Evolutionary conservation across 176 grass and related monocot genomes (phyloP), one percentile per base, ranked within the genome.

Genomic region (Eleusine indica): DNA sequence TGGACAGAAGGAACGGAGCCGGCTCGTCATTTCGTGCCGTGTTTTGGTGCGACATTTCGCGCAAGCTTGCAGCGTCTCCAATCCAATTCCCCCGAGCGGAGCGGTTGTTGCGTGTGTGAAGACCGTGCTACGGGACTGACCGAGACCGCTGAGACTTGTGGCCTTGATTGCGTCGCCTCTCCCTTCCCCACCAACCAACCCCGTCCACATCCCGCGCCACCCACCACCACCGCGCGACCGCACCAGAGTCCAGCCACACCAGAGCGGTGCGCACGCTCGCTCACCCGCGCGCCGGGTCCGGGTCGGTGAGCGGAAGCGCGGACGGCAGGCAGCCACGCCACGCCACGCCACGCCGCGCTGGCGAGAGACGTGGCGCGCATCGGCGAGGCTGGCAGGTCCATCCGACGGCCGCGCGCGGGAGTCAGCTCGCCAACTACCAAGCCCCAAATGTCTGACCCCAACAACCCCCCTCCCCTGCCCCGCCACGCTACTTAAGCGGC

Each of bases 401-500:
- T 88, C 82, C 80, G 74, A 91, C 37, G 88, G 54, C 74, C 7
- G 0, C 1, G 3, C 25, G 29, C 38, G n/a, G 74, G 49, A 32
- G 28, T 58, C 58, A 51, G 70, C 70, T 35, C 42, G 54, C 91
- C 86, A 86, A 35, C 88, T 83, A 83, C 86, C 80, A 10, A 78
- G 37, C 82, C 65, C 71, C 3, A 25, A 9, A 25, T 2, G 30
- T 53, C 28, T 39, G 64, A 44, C 71, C 85, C 73, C 87, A 87
- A 83, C 89, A 70, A 81, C 82, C 89, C 78, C 46, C 72, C 32
- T 7, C 62, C 70, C 47, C 32, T 21, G 21, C 29, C 14, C 29
- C 14, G 38, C 84, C 75, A 10, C 66, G 46, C 92, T 97, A 92
- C 92, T 89, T 97, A 97, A 94, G 18, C 64, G 10, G 39, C 43